phyloP scores from a whole-genome alignment of 225 moss, liverwort and hornwort species.

The Rhytidiadelphus loreus region DNA sequence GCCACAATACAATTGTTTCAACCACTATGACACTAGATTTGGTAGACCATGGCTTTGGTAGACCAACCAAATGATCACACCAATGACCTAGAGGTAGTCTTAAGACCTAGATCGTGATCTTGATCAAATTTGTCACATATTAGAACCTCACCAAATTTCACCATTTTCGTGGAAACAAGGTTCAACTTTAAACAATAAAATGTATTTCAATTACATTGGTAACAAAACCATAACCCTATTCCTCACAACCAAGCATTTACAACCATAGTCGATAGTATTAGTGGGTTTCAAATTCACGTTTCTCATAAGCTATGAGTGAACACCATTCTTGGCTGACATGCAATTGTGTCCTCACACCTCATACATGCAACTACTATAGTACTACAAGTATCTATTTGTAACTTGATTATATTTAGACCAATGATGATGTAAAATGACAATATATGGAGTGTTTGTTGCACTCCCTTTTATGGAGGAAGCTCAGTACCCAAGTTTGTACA shows the following conservation, averaged over 20 bases:
- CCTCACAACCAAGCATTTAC: not conserved
- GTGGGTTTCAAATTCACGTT: accelerated
- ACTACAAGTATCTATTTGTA: not conserved
- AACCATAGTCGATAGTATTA: not conserved
- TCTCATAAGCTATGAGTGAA: not conserved
- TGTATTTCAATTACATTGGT: accelerated
- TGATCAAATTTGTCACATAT: not conserved
- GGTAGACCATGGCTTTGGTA: not conserved
- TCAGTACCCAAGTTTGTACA: not conserved
- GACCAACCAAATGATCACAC: not conserved
- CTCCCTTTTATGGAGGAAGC: too few relatives aligned
- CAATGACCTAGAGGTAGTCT: not conserved
- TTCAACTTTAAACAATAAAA: not conserved
- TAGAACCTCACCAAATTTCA: not conserved
- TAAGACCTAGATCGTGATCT: accelerated
- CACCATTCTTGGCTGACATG: accelerated
- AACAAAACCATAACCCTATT: not conserved
- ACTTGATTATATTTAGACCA: not conserved
- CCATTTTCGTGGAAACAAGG: accelerated
- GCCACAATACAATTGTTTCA: not conserved
- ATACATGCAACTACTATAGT: accelerated
- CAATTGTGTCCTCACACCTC: not conserved
- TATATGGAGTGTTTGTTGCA: not conserved
- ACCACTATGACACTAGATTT: not conserved
- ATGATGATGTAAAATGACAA: not conserved